A percentile compares a stretch with the other conserved stretches of the same genome.
These are phyloP conservation scores for Gryganskiella cystojenkinii DNA, from an alignment of 192 early-diverging fungal genomes.

Conservation along the genomic window DNA sequence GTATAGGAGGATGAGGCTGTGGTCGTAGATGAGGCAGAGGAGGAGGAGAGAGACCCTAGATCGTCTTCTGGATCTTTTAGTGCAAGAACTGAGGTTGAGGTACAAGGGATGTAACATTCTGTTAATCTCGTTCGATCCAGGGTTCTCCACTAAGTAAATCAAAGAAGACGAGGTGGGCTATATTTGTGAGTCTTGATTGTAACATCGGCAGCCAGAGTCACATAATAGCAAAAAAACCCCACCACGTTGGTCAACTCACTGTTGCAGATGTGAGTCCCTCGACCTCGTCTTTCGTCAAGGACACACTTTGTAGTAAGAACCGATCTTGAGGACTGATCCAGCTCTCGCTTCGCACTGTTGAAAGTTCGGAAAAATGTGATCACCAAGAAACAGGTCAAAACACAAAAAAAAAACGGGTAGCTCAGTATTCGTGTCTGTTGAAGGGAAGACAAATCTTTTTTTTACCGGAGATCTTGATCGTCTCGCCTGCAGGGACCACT, in stretches of 20 bases:
- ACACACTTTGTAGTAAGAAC: slow-evolving; percentile 51
- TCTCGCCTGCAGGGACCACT: slow-evolving; percentile 34
- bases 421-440: not conserved
- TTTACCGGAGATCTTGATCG: slow-evolving; percentile 54
- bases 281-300: slow-evolving; percentile 25
- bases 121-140: slow-evolving; percentile 21
- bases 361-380: not conserved
- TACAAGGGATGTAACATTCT: slow-evolving; percentile 25
- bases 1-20: not conserved
- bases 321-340: slow-evolving; percentile 54
- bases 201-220: not conserved
- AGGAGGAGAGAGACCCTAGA: slow-evolving; percentile 18
- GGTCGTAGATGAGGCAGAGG: slow-evolving; percentile 10
- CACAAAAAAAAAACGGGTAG: not conserved
- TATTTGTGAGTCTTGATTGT: not conserved
- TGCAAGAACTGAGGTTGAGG: slow-evolving; percentile 13
- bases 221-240: not conserved
- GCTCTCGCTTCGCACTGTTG: slow-evolving; percentile 50
- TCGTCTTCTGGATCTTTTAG: slow-evolving; percentile 34
- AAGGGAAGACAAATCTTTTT: not conserved
- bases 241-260: too few relatives aligned
- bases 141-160: slow-evolving; percentile 26
- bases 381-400: not conserved
- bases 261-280: not conserved
- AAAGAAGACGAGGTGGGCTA: not conserved